Conservation (phyloP, 202 grass and related monocot genomes). For the Zoysia matrella region DNA sequence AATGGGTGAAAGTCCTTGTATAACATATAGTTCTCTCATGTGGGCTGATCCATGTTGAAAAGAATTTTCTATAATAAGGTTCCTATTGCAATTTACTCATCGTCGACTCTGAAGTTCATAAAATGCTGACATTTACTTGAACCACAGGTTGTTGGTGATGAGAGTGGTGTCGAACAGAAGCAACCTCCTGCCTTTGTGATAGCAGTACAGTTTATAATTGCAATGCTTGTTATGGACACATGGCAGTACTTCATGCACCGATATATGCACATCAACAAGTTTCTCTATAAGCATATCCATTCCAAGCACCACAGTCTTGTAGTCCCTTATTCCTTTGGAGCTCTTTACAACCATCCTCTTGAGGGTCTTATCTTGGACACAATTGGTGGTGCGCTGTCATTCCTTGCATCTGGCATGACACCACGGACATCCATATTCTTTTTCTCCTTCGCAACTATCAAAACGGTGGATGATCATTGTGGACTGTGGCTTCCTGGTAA, state of each 20-base stretch:
- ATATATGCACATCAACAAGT: constrained; percentile 86
- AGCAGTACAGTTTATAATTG: constrained; percentile 55
- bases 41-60: not conserved
- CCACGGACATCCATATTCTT: constrained; percentile 74
- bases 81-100: constrained; percentile 11
- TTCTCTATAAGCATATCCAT: constrained; percentile 84
- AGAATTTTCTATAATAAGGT: not conserved
- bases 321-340: constrained; percentile 70
- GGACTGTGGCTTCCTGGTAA: constrained; percentile 71
- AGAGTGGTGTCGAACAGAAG: constrained; percentile 42
- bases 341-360: constrained; percentile 82
- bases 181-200: constrained; percentile 48
- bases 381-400: constrained; percentile 54
- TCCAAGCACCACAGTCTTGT: constrained; percentile 81
- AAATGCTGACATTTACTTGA: not conserved
- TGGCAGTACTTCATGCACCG: constrained; percentile 95
- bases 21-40: not conserved
- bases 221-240: constrained; percentile 85
- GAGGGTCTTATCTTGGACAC: constrained; percentile 81
- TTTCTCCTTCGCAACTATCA: constrained; percentile 78
- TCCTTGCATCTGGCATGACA: constrained; percentile 59
- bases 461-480: constrained; percentile 74
- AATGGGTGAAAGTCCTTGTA: not conserved
- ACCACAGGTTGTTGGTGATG: constrained; percentile 66
- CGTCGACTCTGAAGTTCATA: constrained; percentile 2